Evolutionary conservation across 108 stramenopile genomes (phyloP).

Genomic region (Cyclotella kingstonii): DNA sequence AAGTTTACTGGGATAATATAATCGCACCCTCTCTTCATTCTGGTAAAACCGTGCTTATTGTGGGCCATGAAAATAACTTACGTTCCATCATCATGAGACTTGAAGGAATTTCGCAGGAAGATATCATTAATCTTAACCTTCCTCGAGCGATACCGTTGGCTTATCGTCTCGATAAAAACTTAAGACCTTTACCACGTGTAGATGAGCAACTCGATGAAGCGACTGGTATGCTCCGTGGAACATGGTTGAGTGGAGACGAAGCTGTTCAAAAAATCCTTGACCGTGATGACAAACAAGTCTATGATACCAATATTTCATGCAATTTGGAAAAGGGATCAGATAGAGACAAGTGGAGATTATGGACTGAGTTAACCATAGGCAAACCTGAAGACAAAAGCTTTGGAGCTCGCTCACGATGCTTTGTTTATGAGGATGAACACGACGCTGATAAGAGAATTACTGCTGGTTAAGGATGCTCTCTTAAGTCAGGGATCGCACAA

Average conservation of each 20-base stretch:
- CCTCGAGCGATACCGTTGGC: constrained; percentile 91
- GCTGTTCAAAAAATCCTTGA: constrained; percentile 74
- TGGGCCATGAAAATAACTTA: constrained; percentile 96
- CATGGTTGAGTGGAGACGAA: constrained; percentile 79
- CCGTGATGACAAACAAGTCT: constrained; percentile 77
- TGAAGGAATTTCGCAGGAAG: constrained; percentile 85
- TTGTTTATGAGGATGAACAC: neutral
- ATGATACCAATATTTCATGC: constrained; percentile 63
- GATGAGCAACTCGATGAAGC: constrained; percentile 79
- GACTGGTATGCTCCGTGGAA: constrained; percentile 74
- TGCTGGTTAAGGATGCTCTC: neutral
- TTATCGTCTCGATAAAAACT: constrained; percentile 78
- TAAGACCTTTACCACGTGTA: constrained; percentile 71
- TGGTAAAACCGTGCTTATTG: constrained; percentile 90
- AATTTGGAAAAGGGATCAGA: constrained; percentile 64
- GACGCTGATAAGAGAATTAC: constrained; percentile 7
- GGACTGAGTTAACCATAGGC: constrained; percentile 55
- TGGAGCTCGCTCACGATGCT: constrained; percentile 28
- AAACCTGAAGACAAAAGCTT: constrained; percentile 37
- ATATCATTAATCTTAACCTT: constrained; percentile 87
- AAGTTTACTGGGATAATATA: constrained; percentile 86
- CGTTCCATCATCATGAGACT: constrained; percentile 93
- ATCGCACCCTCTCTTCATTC: constrained; percentile 77
- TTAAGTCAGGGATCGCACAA: neutral
- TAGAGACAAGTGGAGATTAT: constrained; percentile 57